Evolutionary conservation across 108 stramenopile genomes (phyloP).

Genomic region (Stephanodiscus triporus): DNA sequence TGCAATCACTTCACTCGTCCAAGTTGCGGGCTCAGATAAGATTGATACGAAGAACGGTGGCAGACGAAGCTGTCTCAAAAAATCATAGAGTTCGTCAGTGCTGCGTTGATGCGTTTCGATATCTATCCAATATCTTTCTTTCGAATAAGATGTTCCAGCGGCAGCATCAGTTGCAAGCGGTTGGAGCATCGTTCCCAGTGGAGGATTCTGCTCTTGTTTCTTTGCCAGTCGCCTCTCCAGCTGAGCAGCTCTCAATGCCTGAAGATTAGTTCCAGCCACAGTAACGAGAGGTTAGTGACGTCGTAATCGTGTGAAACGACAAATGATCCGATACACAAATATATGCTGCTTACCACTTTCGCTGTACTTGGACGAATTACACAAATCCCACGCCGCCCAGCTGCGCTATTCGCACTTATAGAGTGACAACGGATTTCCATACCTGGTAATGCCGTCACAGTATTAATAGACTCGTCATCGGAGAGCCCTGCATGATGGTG

Average conservation of each 20-base stretch:
- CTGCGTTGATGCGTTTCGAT: slow-evolving; percentile 51
- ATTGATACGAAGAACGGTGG: slow-evolving; percentile 53
- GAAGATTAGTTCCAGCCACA: background rate
- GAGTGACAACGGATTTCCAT: slow-evolving; percentile 43
- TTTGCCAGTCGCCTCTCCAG: slow-evolving; percentile 24
- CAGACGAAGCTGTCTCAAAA: slow-evolving; percentile 45
- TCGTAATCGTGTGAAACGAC: background rate
- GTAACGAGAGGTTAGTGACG: background rate
- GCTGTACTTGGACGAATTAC: slow-evolving; percentile 27
- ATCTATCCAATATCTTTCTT: slow-evolving; percentile 61
- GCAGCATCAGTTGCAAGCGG: background rate
- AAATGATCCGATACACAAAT: background rate
- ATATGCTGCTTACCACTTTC: slow-evolving; percentile 22
- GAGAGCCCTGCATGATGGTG: background rate
- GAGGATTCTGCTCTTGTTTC: background rate
- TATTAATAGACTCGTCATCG: slow-evolving; percentile 41
- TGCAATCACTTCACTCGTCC: slow-evolving; percentile 57
- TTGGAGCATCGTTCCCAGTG: background rate
- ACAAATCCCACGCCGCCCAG: slow-evolving; percentile 18
- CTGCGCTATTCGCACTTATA: slow-evolving; percentile 14
- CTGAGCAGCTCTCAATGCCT: slow-evolving; percentile 41
- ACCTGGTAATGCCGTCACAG: slow-evolving; percentile 37
- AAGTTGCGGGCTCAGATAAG: slow-evolving; percentile 45
- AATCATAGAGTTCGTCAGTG: slow-evolving; percentile 45
- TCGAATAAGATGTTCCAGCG: background rate